Evolutionary conservation across 805 yeast species (phyloP).

Genomic region (Lachancea waltii): DNA sequence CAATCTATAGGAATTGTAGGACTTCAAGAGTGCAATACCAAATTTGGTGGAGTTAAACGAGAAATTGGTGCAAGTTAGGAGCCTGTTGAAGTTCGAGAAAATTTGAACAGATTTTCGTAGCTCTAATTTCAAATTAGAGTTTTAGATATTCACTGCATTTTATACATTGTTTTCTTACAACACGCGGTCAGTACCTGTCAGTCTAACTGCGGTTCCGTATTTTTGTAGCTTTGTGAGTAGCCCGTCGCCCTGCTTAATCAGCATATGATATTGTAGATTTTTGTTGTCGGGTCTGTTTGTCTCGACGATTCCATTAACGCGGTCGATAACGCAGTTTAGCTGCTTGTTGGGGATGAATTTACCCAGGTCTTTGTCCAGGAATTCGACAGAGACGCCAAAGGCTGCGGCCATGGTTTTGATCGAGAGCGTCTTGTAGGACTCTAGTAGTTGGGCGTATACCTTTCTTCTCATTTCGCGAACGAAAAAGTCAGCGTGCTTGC

Average conservation of each 20-base stretch:
- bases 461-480: conserved; percentile 90
- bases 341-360: conserved; percentile 89
- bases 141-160: background rate
- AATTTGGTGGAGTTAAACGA: too few species aligned
- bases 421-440: conserved; percentile 87
- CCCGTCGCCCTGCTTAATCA: conserved; percentile 88
- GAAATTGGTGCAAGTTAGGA: too few species aligned
- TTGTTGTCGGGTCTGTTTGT: conserved; percentile 96
- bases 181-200: conserved; percentile 82
- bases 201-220: conserved; percentile 93
- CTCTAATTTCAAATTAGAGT: too few species aligned
- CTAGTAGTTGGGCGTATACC: conserved; percentile 89
- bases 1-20: too few species aligned
- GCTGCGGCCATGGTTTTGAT: conserved; percentile 89
- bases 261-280: conserved; percentile 82
- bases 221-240: conserved; percentile 90
- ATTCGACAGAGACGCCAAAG: conserved; percentile 83
- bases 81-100: too few species aligned
- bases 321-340: conserved; percentile 90
- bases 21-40: too few species aligned
- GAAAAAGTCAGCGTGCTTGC: conserved; percentile 75
- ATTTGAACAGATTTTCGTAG: too few species aligned
- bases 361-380: conserved; percentile 80
- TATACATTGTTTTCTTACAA: conserved; percentile 2
- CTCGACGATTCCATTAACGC: conserved; percentile 90